These are phyloP conservation scores for Suhomyces faveliae DNA, from an alignment of 805 yeast genomes.

Conservation along the genomic window DNA sequence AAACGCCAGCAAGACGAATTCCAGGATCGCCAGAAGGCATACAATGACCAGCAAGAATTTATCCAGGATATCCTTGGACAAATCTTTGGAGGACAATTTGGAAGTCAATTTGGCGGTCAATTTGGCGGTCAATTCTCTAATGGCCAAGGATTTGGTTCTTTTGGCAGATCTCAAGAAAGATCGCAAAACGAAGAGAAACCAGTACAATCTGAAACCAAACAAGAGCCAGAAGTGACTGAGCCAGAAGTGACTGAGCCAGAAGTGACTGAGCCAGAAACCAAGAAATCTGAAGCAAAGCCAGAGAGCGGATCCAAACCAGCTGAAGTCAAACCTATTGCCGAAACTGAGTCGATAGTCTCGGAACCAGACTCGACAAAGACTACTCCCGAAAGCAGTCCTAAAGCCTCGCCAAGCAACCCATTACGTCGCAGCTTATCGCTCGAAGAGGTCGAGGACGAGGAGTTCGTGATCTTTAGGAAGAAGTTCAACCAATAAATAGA, in stretches of 20 bases:
- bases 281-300: background rate
- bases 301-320: background rate
- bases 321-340: conserved; percentile 2
- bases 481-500: conserved; percentile 25
- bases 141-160: background rate
- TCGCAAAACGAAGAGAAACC: background rate
- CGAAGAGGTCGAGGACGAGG: conserved; percentile 29
- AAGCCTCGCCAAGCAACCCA: background rate
- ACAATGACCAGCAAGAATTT: conserved; percentile 21
- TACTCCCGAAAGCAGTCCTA: conserved; percentile 2
- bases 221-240: no score
- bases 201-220: background rate
- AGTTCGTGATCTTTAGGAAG: conserved; percentile 39
- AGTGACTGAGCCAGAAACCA: background rate
- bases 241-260: background rate
- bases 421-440: conserved; percentile 28
- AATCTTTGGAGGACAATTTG: conserved; percentile 6
- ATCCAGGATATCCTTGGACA: conserved; percentile 13
- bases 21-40: conserved; percentile 7
- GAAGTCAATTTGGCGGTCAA: background rate
- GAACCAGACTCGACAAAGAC: conserved; percentile 12
- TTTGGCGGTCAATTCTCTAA: background rate
- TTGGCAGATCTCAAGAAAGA: background rate
- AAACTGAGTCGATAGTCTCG: conserved; percentile 18
- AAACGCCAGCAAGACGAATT: conserved; percentile 4